Base-by-base conservation (phyloP, 768 basidiomycete species). In the Peribolospora kevripleyi region DNA sequence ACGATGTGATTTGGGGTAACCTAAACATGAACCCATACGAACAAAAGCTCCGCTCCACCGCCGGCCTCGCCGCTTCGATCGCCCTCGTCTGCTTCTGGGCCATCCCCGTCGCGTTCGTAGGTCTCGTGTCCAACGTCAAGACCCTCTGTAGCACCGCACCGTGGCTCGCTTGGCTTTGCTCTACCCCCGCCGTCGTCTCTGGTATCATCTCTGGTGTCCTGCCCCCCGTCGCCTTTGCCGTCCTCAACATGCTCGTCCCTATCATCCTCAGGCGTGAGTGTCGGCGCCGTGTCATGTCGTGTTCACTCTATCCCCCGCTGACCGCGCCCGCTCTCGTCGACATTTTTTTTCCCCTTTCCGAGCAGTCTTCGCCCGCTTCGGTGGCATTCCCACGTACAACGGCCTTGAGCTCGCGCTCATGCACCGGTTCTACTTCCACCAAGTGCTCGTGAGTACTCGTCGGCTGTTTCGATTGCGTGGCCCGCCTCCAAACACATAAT, bases 1-100 rank as follows among this genome's bases (percentile, higher is more conserved):
- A 75, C 39, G 88, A 93, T 67, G 81, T 98, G 49, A 81, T 97
- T 58, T 97, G 91, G 90, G 68, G 74, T 3, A 95, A 93, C 65
- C 72, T 98, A 7, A 75, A 76, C 40, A 66, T 97, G 70, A 91
- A 90, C 64, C 82, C 86, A 0, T 95, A 93, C 61, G 85, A 90
- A 65, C 73, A 74, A 59, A 78, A 78, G 63, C 69, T 81, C 48
- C 77, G 86, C 38, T 62, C 69, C 56, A 74, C 72, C 13, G 69
- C 84, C 50, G 80, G 79, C 46, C 91, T 81, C 67, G 77, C 77
- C 0, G 70, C 74, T 3, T 93, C 90, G 0, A 74, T 77, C 8
- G 88, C 72, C 0, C 68, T 97, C 48, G 83, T 95, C 64, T 71
- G 93, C 54, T 68, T 84, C 50, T 97, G 88, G 88, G 74, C 85